Conservation (phyloP, 192 early-diverging fungal genomes). For the Coemansia furcata region DNA sequence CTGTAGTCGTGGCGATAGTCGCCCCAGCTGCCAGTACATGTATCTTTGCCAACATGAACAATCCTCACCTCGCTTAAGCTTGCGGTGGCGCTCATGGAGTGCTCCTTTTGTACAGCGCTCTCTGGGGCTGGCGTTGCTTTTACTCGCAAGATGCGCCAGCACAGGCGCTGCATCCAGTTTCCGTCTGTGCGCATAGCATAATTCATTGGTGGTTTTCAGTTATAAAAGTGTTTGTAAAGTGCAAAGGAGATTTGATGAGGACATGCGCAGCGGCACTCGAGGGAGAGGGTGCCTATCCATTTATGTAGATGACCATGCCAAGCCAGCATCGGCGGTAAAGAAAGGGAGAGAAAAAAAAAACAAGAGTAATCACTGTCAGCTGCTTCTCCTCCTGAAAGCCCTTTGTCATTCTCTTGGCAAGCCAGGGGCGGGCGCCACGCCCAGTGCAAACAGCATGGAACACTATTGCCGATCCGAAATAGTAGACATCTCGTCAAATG, state of each 20-base stretch:
- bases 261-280: background rate
- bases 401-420: conserved; percentile 3
- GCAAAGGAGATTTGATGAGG: background rate
- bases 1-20: conserved; percentile 2
- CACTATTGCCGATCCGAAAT: background rate
- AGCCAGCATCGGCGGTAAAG: background rate
- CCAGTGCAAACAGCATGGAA: background rate
- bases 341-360: background rate
- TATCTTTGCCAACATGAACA: conserved; percentile 22
- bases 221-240: background rate
- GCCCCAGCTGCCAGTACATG: conserved; percentile 1
- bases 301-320: background rate
- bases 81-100: background rate
- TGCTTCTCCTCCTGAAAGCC: background rate
- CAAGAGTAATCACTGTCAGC: background rate
- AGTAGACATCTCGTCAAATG: background rate
- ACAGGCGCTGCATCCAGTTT: conserved; percentile 14
- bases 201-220: background rate
- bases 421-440: background rate
- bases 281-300: background rate
- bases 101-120: background rate
- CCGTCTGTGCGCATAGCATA: background rate
- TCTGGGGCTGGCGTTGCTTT: background rate
- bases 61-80: conserved; percentile 15
- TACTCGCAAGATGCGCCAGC: conserved; percentile 7